Evolutionary conservation across 2,329 filamentous ascomycete species (phyloP).

Genomic region (Microcyclospora tardicrescens): DNA sequence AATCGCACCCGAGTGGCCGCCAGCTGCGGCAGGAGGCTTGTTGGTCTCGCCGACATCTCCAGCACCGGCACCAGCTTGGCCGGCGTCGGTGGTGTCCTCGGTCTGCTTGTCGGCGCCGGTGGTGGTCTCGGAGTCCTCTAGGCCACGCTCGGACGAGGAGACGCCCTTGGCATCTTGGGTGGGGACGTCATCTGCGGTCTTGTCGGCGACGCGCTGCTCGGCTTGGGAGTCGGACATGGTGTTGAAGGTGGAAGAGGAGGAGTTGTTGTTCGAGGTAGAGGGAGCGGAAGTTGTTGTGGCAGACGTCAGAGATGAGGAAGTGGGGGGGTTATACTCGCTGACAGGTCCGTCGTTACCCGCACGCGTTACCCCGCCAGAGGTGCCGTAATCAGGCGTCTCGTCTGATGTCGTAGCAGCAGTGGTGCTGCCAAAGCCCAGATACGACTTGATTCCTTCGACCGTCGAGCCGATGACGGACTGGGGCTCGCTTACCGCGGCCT

Average conservation of each 20-base stretch:
- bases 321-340: not conserved
- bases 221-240: not conserved
- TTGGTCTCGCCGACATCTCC: not conserved
- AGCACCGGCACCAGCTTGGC: not conserved
- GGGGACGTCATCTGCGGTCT: not conserved
- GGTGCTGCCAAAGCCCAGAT: slow-evolving; percentile 9
- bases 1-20: not conserved
- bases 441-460: slow-evolving; percentile 11
- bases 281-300: too few species aligned
- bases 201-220: not conserved
- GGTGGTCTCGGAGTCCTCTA: not conserved
- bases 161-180: not conserved
- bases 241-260: not conserved
- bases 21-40: slow-evolving; percentile 2
- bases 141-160: not conserved
- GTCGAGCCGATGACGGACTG: slow-evolving; percentile 4
- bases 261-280: not conserved
- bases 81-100: not conserved
- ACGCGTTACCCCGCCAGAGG: not conserved
- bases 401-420: not conserved
- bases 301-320: too few species aligned
- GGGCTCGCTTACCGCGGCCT: slow-evolving; percentile 2
- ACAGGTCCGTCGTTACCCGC: not conserved
- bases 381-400: slow-evolving; percentile 1
- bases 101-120: not conserved